These are phyloP conservation scores for Pichia heedii DNA, from an alignment of 805 yeast genomes.

Conservation along the genomic window DNA sequence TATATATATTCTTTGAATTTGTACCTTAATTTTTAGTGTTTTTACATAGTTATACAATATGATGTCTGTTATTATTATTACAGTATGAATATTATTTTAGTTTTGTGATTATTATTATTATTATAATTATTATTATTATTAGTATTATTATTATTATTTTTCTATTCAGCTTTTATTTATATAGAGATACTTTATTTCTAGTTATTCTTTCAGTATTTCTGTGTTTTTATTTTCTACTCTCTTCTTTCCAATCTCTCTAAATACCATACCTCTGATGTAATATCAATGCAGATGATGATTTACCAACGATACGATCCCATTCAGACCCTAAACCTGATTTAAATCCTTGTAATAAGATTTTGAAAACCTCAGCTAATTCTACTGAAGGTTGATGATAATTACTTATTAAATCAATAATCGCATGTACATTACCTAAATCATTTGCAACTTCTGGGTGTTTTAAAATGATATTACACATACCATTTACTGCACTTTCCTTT, in stretches of 20 bases:
- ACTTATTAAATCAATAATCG: conserved; percentile 52
- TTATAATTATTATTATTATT: not conserved
- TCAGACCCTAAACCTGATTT: conserved; percentile 38
- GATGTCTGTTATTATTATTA: not conserved
- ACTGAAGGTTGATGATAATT: conserved; percentile 43
- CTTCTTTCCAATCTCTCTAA: conserved; percentile 3
- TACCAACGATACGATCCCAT: conserved; percentile 7
- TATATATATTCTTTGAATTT: not conserved
- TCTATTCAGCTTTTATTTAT: not conserved
- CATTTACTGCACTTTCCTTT: conserved; percentile 78
- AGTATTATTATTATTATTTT: not conserved
- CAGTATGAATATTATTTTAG: not conserved
- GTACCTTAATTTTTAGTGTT: not conserved
- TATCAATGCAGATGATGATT: not conserved
- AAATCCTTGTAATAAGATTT: conserved; percentile 37
- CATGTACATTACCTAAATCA: conserved; percentile 38
- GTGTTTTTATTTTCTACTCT: not conserved
- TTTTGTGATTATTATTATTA: conserved; percentile 5
- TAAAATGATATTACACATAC: conserved; percentile 64
- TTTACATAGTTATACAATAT: not conserved
- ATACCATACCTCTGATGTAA: conserved; percentile 17
- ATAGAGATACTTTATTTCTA: not conserved
- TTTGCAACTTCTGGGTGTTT: conserved; percentile 54
- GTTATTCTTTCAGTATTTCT: not conserved
- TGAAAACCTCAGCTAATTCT: conserved; percentile 35